Conservation (phyloP, 2,329 filamentous ascomycete genomes). For the Epichloe hybrida region DNA sequence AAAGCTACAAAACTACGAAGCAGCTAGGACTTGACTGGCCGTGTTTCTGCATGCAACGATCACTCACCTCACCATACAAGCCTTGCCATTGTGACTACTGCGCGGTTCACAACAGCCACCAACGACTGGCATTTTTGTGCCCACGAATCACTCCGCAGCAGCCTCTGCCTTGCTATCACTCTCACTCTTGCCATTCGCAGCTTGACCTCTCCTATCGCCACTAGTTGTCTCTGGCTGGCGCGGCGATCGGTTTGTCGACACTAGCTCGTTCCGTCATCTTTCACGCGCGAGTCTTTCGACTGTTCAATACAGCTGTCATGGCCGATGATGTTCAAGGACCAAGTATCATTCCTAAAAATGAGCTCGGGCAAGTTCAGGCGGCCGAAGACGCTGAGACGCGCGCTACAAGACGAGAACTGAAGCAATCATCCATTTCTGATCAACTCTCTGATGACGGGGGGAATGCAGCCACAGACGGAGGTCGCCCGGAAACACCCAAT, state of each 20-base stretch:
- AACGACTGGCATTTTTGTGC: neutral
- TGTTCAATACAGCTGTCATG: constrained; percentile 19
- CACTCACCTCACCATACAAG: neutral
- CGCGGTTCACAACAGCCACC: neutral
- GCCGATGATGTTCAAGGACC: constrained; percentile 29
- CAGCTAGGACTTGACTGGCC: neutral
- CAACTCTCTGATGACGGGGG: constrained; percentile 3
- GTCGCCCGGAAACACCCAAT: constrained; percentile 21
- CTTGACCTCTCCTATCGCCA: neutral
- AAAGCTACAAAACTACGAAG: neutral
- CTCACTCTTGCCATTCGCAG: neutral
- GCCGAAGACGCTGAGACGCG: constrained; percentile 51
- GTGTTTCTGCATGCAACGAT: neutral
- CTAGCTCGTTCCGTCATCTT: neutral
- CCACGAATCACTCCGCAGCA: neutral
- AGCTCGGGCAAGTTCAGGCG: constrained; percentile 19
- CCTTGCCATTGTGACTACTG: neutral
- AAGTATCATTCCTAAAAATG: constrained; percentile 26
- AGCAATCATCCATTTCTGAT: constrained; percentile 50
- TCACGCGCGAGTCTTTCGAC: neutral
- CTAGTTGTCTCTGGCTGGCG: neutral
- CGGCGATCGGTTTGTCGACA: neutral
- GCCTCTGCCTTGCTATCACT: neutral
- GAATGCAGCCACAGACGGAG: constrained; percentile 8
- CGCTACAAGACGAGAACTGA: constrained; percentile 49